Base-by-base conservation (phyloP, 208 protist species). In the Herpetomonas tarakana region DNA sequence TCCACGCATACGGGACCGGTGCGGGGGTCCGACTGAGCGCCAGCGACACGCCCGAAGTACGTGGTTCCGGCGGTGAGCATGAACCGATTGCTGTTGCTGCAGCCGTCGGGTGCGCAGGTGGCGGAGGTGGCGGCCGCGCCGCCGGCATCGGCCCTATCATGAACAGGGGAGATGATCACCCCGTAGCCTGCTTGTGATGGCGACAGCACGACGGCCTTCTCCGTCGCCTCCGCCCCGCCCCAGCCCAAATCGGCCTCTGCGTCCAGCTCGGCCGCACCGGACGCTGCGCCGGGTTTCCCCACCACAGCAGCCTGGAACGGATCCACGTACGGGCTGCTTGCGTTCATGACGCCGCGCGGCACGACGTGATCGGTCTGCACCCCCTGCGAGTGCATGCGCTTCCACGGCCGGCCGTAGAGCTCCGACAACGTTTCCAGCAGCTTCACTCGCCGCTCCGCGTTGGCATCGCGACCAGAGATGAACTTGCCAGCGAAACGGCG, bases 331-430 rank as follows among this genome's bases (percentile, higher is more conserved):
- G 88, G 88, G 39, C 76, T 77, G 1, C 83, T 92, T 22, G 74
- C 59, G 65, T 94, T 94, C 25, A 92, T 78, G 18, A 64, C 77
- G 4, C 83, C 85, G 1, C 85, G 78, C 22, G 82, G 82, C 24
- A 81, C 69, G 30, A 92, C 74, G 3, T 65, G 67, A 60, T 86
- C 83, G 0, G 88, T 94, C 63, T 94, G 88, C 44, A 78, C 60
- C 22, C 80, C 88, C 7, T 41, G 52, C 24, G 88, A 94, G 11
- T 65, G 25, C 18, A 94, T 57, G 2, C 60, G 74, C 25, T 65
- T 56, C 75, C 72, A 84, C 26, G 87, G 81, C n/a, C 68, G 73
- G 22, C 73, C 46, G 52, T 91, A 94, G n/a, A 94, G 74, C 24
- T 47, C 35, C 21, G 65, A 68, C 2, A 94, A 76, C 9, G 71